Percentiles rank a stretch among this genome's conserved stretches.
Evolutionary conservation across 805 yeast genomes (phyloP).

Genomic region (Isabelozyma pseudorhagii): DNA sequence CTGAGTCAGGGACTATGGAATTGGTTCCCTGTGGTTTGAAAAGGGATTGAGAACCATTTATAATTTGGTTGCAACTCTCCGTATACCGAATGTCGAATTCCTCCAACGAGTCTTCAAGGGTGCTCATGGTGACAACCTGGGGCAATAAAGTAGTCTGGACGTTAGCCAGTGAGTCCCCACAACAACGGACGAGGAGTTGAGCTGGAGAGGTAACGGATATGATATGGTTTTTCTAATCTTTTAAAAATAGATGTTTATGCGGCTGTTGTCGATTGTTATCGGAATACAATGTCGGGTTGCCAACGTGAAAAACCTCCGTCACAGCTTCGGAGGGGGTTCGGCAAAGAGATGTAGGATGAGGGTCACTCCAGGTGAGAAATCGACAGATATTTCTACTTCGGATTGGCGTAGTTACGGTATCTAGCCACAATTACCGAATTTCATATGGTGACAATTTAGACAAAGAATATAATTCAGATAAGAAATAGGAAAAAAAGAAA

Average conservation of each 20-base stretch:
- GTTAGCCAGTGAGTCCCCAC: no score
- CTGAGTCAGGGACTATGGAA: slow-evolving; percentile 5
- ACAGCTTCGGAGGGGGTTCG: neutral
- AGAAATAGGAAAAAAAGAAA: no score
- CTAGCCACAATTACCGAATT: neutral
- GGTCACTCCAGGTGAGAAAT: neutral
- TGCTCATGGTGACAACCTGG: neutral
- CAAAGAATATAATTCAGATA: neutral
- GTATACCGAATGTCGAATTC: slow-evolving; percentile 20
- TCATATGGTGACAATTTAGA: neutral
- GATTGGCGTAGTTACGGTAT: neutral
- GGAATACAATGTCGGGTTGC: no score
- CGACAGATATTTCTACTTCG: neutral
- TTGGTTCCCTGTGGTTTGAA: slow-evolving; percentile 2
- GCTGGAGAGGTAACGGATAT: no score
- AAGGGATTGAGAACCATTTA: neutral
- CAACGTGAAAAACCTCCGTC: neutral
- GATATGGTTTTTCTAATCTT: no score
- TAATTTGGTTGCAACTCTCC: slow-evolving; percentile 17
- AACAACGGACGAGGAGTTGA: no score
- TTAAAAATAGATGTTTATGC: no score
- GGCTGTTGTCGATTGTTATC: no score
- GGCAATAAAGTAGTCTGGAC: neutral
- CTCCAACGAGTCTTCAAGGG: slow-evolving; percentile 19
- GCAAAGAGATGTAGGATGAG: neutral